Percentiles rank a stretch among this genome's conserved stretches.
Conservation (phyloP, 352 stramenopile species). For the Aphanomyces invadans region DNA sequence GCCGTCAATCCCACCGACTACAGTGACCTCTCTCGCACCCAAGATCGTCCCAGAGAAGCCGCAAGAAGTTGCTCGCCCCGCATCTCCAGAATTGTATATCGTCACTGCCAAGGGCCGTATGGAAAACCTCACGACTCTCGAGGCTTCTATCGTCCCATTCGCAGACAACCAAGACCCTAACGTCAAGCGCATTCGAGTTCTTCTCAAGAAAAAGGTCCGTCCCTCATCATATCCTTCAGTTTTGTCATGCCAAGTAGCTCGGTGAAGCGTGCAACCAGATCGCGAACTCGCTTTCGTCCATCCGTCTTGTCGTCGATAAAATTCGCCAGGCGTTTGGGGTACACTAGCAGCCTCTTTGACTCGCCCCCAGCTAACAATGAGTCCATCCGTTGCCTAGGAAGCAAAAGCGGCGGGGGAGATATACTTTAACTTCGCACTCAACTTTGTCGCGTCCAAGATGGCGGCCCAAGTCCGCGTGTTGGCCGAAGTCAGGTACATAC, state of each 20-base stretch:
- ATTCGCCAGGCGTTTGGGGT: constrained; percentile 10
- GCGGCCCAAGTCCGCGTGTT: constrained; percentile 3
- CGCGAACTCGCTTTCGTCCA: constrained; percentile 9
- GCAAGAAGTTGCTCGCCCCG: neutral
- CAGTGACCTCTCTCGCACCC: neutral
- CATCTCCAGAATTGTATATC: neutral
- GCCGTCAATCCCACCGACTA: neutral
- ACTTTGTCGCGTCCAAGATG: constrained; percentile 1
- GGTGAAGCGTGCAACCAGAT: constrained; percentile 22
- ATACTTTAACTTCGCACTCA: constrained; percentile 12
- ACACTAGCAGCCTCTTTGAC: neutral
- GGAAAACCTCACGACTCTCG: neutral
- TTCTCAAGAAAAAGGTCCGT: constrained; percentile 16
- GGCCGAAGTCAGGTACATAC: constrained; percentile 7
- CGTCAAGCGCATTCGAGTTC: constrained; percentile 6
- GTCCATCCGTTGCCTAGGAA: neutral
- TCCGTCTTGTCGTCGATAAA: constrained; percentile 12
- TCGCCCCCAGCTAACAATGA: too few relatives aligned
- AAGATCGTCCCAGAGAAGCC: neutral
- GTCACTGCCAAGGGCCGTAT: neutral
- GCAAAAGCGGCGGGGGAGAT: neutral
- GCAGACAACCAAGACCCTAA: neutral
- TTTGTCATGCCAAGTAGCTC: too few relatives aligned
- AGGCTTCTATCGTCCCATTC: neutral
- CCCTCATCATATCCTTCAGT: too few relatives aligned